phyloP scores from a whole-genome alignment of 169 alveolate species.

The Amoebophrya sp. region DNA sequence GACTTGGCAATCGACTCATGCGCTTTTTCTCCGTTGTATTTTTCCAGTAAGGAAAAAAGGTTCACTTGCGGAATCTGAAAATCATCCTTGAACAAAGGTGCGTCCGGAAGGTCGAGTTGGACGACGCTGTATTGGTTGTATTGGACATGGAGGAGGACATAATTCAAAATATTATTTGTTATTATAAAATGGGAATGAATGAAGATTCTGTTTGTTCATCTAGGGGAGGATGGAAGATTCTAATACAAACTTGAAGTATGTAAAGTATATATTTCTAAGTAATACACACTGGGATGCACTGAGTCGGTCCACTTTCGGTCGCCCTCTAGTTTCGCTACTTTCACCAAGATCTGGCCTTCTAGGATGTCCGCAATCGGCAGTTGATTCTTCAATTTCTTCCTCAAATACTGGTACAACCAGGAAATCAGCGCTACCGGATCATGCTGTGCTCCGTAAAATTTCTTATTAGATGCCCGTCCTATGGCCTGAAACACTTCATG shows the following conservation, averaged over 20 bases:
- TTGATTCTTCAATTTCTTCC: too few species aligned
- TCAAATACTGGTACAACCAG: slow-evolving; percentile 73
- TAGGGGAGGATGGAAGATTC: too few species aligned
- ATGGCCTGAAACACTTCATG: slow-evolving; percentile 75
- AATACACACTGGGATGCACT: neutral
- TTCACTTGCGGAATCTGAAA: slow-evolving; percentile 58
- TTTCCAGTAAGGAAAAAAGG: slow-evolving; percentile 75
- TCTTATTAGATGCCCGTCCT: slow-evolving; percentile 48
- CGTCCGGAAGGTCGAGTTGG: slow-evolving; percentile 77
- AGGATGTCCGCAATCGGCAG: too few species aligned
- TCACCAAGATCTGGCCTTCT: too few species aligned
- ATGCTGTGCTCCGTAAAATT: slow-evolving; percentile 70
- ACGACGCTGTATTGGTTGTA: too few species aligned
- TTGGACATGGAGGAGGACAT: too few species aligned
- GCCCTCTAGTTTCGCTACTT: too few species aligned
- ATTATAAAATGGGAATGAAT: too few species aligned
- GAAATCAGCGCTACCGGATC: slow-evolving; percentile 82
- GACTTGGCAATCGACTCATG: neutral
- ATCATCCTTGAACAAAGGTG: slow-evolving; percentile 86
- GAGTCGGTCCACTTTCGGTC: neutral
- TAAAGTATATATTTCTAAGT: too few species aligned
- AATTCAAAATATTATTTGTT: too few species aligned
- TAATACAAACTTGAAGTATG: too few species aligned
- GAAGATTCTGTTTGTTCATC: too few species aligned
- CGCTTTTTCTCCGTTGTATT: slow-evolving; percentile 86